phyloP scores from a whole-genome alignment of 257 asterid genomes.

The Solanum etuberosum region DNA sequence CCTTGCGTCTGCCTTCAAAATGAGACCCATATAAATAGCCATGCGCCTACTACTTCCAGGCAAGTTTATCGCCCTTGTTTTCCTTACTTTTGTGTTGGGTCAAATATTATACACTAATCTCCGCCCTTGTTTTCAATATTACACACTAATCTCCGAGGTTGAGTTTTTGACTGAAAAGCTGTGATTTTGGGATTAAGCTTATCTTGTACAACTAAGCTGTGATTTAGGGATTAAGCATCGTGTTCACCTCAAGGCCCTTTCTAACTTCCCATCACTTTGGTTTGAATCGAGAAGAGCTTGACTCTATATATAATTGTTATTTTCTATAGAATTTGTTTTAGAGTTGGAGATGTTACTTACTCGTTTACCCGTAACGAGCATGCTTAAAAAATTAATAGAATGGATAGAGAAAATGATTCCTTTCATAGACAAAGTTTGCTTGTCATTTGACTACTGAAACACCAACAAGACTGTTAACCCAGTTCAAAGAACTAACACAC shows the following conservation, averaged over 20 bases:
- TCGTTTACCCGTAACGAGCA: neutral
- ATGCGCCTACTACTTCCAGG: neutral
- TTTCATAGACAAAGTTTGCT: neutral
- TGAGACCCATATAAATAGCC: neutral
- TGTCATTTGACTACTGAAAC: neutral
- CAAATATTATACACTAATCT: no score
- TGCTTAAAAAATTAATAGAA: neutral
- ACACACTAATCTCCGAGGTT: no score
- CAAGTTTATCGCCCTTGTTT: neutral
- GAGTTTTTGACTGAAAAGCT: neutral
- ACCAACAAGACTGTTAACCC: neutral
- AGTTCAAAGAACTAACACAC: neutral
- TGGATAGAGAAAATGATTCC: neutral
- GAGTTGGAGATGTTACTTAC: neutral
- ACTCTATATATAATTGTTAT: neutral
- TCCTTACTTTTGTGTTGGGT: no score
- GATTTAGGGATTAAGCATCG: neutral
- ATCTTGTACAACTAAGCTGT: neutral
- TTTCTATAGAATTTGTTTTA: neutral
- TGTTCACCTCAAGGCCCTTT: neutral
- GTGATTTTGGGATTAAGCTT: neutral
- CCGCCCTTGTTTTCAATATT: no score
- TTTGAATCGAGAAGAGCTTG: neutral
- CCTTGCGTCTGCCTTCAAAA: neutral
- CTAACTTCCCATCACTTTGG: no score